Base-by-base conservation (phyloP, 2,329 filamentous ascomycete species). In the Cladosporium phlei region DNA sequence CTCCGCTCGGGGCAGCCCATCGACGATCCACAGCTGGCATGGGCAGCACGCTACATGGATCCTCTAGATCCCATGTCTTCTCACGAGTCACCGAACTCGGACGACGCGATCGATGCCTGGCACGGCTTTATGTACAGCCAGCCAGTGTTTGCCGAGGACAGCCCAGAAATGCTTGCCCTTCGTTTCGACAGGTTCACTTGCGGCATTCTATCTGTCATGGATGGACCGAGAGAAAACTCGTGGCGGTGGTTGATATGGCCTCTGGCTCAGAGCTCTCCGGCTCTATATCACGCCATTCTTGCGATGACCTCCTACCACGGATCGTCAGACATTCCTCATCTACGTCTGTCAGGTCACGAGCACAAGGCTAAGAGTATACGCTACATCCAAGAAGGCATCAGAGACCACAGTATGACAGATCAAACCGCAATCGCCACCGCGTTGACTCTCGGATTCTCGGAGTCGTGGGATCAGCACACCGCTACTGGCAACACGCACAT, bases 241-340 rank as follows among this genome's bases (percentile, higher is more conserved):
- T 87, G 83, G 83, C 74, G 82, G 21, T 85, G 77, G 5, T 68
- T 84, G 35, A 71, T 87, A n/a, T 85, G 82, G 80, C 83, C 83
- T 1, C 65, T 87, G 38, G 79, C 82, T 3, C 73, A 72, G 54
- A 73, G 80, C 38, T 83, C 77, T 3, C 79, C 80, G 2, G 82
- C 82, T 2, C 66, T 87, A 27, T 82, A 80, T 54, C 80, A 86
- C 66, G 83, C 83, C 3, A 75, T 86, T 45, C 76, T 78, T 32
- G 81, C 82, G 3, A 77, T 87, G 72, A 81, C 83, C 2, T 81
- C 81, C 1, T 86, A 86, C 56, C 83, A 86, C 58, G 77, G 76
- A 10, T 77, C 77, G 16, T 77, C 76, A 48, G 74, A 82, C 42
- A 69, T 71, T 17, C 77, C 79, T 1, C 64, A 69, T 4, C 65